phyloP scores from a whole-genome alignment of 441 rosid species.

The Isatis lusitanica region DNA sequence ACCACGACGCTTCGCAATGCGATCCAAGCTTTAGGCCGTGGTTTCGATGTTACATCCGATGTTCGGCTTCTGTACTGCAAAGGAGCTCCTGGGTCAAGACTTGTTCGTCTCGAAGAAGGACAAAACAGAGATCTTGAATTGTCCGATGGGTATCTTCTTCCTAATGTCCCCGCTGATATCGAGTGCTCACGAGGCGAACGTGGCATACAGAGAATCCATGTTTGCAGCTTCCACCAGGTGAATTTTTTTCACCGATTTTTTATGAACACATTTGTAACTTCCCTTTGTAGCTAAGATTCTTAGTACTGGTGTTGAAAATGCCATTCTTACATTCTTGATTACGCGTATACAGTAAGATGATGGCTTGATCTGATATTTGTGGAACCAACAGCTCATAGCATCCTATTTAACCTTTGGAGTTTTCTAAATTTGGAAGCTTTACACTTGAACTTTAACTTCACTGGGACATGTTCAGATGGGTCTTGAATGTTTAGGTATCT shows the following conservation, averaged over 20 bases:
- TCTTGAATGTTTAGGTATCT: background rate
- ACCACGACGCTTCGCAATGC: conserved; percentile 73
- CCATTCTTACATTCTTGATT: conserved; percentile 10
- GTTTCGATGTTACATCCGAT: conserved; percentile 96
- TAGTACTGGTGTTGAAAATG: background rate
- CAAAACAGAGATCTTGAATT: conserved; percentile 59
- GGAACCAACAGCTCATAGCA: conserved; percentile 7
- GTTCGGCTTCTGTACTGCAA: conserved; percentile 92
- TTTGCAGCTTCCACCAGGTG: conserved; percentile 82
- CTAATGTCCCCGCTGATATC: conserved; percentile 68
- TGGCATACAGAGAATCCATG: conserved; percentile 54
- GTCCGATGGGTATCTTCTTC: conserved; percentile 53
- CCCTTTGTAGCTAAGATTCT: background rate
- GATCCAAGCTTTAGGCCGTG: conserved; percentile 94
- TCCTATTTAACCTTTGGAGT: background rate
- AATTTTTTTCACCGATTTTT: conserved; percentile 9
- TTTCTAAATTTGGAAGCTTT: conserved; percentile 25
- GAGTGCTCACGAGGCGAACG: conserved; percentile 50
- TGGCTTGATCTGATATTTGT: conserved; percentile 21
- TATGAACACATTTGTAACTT: background rate
- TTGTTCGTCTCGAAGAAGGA: conserved; percentile 70
- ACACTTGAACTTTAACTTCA: conserved; percentile 8
- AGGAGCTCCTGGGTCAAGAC: conserved; percentile 92
- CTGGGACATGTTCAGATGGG: background rate
- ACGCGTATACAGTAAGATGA: background rate